These are phyloP conservation scores for Dendrobium officinale DNA, from an alignment of 106 monocot genomes.

Conservation along the genomic window DNA sequence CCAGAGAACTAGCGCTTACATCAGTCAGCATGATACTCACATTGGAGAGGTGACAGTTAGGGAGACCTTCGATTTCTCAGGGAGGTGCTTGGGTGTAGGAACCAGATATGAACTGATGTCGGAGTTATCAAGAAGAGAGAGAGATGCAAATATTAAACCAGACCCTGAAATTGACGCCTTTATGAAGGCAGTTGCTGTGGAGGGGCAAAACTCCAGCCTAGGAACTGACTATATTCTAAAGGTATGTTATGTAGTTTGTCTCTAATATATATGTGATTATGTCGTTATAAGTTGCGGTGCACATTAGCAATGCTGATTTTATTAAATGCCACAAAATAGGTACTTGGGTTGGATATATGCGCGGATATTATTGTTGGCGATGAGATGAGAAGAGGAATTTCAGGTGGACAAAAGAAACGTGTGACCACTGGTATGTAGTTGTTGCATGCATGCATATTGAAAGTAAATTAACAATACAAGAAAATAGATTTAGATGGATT, in stretches of 20 bases:
- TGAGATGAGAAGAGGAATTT: slow-evolving; percentile 75
- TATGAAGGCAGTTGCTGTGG: slow-evolving; percentile 67
- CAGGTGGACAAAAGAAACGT: slow-evolving; percentile 80
- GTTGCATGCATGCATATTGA: background rate
- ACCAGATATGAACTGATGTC: slow-evolving; percentile 61
- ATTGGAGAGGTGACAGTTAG: slow-evolving; percentile 86
- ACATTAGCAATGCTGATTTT: slow-evolving; percentile 1
- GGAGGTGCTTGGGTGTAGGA: slow-evolving; percentile 71
- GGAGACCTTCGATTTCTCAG: slow-evolving; percentile 83
- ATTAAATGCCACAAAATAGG: slow-evolving; percentile 12
- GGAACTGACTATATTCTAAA: slow-evolving; percentile 71
- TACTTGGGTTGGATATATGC: slow-evolving; percentile 77
- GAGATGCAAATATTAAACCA: slow-evolving; percentile 68
- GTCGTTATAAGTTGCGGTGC: background rate
- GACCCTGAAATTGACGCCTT: slow-evolving; percentile 87
- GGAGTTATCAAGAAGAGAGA: slow-evolving; percentile 75
- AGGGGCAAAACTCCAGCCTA: slow-evolving; percentile 39
- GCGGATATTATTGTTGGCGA: slow-evolving; percentile 73
- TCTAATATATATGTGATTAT: background rate
- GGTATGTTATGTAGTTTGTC: slow-evolving; percentile 24
- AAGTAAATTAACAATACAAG: background rate
- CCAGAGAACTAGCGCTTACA: slow-evolving; percentile 80
- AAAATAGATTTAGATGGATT: no score
- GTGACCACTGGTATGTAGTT: slow-evolving; percentile 45
- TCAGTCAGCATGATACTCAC: slow-evolving; percentile 84